Evolutionary conservation across 306 rosid species (phyloP).

Genomic region (Rubus parviflorus): DNA sequence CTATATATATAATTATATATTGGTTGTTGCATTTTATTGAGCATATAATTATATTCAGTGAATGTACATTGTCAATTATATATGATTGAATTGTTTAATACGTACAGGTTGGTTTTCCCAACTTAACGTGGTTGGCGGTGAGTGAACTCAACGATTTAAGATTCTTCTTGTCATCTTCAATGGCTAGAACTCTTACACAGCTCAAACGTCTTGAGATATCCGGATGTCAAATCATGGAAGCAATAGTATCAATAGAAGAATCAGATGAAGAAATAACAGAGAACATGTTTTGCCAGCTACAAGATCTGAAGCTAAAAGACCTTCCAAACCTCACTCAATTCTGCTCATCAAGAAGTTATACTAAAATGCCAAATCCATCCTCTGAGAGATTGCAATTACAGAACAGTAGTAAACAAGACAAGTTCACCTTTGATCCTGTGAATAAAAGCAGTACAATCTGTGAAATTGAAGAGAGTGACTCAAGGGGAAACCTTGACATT

Average conservation of each 20-base stretch:
- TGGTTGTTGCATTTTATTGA: background rate
- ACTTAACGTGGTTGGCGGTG: conserved; percentile 33
- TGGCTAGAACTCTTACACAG: conserved; percentile 25
- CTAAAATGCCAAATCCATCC: background rate
- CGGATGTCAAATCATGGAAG: conserved; percentile 27
- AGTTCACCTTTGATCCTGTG: too few species aligned
- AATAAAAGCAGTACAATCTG: too few species aligned
- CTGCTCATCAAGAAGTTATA: background rate
- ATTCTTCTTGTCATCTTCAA: conserved; percentile 22
- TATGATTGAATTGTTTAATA: background rate
- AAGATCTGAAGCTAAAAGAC: background rate
- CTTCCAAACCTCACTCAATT: conserved; percentile 12
- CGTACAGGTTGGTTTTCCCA: conserved; percentile 7
- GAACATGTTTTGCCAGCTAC: background rate
- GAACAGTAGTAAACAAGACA: background rate
- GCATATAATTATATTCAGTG: too few species aligned
- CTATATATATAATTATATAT: too few species aligned
- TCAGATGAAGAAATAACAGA: background rate
- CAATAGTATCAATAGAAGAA: conserved; percentile 8
- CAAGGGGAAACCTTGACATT: too few species aligned
- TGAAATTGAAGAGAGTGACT: too few species aligned
- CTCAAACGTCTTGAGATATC: conserved; percentile 36
- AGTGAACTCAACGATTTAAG: background rate
- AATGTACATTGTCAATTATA: background rate
- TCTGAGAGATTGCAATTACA: background rate